A percentile compares a stretch with the other conserved stretches of the same genome.
Evolutionary conservation across 2,329 filamentous ascomycete species (phyloP).

Genomic region (Zelopaecilomyces penicillatus): DNA sequence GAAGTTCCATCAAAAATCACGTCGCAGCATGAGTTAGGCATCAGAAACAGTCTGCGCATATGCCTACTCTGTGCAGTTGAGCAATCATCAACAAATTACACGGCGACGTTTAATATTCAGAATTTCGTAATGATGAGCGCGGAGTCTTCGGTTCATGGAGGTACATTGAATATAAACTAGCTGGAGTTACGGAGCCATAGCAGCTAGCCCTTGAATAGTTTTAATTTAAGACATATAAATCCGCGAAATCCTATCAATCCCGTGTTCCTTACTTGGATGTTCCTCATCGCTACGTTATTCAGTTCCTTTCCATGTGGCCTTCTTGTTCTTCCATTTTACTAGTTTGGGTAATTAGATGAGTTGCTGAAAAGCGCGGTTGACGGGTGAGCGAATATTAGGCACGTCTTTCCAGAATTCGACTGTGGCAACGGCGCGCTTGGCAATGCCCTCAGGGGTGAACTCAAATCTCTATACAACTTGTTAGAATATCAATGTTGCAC

Average conservation of each 20-base stretch:
- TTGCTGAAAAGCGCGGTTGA: slow-evolving; percentile 98
- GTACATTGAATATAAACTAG: too few relatives aligned
- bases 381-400: slow-evolving; percentile 80
- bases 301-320: slow-evolving; percentile 6
- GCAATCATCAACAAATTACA: too few relatives aligned
- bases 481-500: slow-evolving; percentile 22
- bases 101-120: too few relatives aligned
- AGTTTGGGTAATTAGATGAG: slow-evolving; percentile 58
- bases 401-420: slow-evolving; percentile 96
- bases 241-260: slow-evolving; percentile 10
- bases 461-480: slow-evolving; percentile 75
- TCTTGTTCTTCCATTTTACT: slow-evolving; percentile 5
- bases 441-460: slow-evolving; percentile 93
- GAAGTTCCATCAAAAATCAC: too few relatives aligned
- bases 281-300: slow-evolving; percentile 8
- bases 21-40: too few relatives aligned
- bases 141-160: too few relatives aligned
- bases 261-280: not conserved
- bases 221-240: slow-evolving; percentile 7
- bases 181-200: too few relatives aligned
- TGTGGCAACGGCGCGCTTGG: slow-evolving; percentile 87
- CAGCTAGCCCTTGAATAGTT: not conserved
- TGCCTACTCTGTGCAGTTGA: too few relatives aligned
- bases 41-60: too few relatives aligned
- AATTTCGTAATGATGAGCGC: too few relatives aligned